Evolutionary conservation across 371 early-diverging fungal species (phyloP).

Genomic region (Mucor plumbeus): DNA sequence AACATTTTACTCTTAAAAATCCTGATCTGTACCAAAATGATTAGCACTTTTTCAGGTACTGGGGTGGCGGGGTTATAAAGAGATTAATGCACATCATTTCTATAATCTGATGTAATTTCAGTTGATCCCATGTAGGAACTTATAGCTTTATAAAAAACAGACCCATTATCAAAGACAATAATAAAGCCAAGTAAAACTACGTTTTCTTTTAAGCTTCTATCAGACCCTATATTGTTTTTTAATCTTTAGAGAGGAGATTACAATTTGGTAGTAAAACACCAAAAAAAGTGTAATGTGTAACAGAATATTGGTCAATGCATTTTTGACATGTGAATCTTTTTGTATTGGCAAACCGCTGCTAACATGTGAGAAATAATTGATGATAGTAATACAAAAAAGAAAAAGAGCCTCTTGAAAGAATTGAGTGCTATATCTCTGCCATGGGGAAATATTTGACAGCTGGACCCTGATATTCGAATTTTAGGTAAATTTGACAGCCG

Average conservation of each 20-base stretch:
- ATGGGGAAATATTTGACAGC: too few relatives aligned
- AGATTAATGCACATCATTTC: not conserved
- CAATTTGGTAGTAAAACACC: not conserved
- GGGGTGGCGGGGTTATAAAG: not conserved
- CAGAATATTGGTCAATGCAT: slow-evolving; percentile 1
- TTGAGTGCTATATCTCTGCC: too few relatives aligned
- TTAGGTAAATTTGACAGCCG: too few relatives aligned
- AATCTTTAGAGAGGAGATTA: not conserved
- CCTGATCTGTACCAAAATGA: slow-evolving; percentile 3
- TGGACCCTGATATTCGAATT: too few relatives aligned
- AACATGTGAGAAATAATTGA: not conserved
- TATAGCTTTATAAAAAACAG: too few relatives aligned
- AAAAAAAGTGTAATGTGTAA: not conserved
- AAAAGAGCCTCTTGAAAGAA: too few relatives aligned
- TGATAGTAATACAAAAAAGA: not conserved
- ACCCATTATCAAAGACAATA: too few relatives aligned
- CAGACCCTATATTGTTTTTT: not conserved
- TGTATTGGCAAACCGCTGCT: not conserved
- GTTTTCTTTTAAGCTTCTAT: not conserved
- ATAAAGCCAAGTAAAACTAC: not conserved
- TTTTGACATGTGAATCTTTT: slow-evolving; percentile 2
- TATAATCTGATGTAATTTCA: not conserved
- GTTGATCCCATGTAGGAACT: not conserved
- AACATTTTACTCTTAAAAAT: not conserved
- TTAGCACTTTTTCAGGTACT: not conserved